Conservation (phyloP, 73 alveolate genomes). For the Paramecium biaurelia region DNA sequence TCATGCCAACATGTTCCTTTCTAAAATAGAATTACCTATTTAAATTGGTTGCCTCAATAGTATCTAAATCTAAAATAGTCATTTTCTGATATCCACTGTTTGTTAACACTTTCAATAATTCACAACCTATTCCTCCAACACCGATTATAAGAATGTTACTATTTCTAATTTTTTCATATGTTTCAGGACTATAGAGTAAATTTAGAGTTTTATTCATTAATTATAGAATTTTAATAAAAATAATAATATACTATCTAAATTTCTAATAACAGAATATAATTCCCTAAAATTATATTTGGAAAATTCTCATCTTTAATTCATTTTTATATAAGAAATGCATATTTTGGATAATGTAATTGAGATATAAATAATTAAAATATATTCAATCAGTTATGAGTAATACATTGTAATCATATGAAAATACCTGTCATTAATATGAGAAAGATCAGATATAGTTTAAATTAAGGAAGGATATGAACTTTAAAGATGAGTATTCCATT, state of each 20-base stretch:
- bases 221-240: neutral
- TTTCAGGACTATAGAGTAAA: constrained; percentile 24
- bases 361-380: neutral
- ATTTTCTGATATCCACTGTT: constrained; percentile 85
- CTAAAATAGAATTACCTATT: constrained; percentile 94
- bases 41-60: constrained; percentile 92
- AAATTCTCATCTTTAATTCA: neutral
- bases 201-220: constrained; percentile 14
- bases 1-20: constrained; percentile 88
- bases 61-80: constrained; percentile 90
- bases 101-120: constrained; percentile 86
- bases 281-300: neutral
- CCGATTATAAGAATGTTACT: constrained; percentile 88
- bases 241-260: neutral
- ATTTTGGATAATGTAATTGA: neutral
- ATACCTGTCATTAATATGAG: constrained; percentile 7
- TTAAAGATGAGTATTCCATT: constrained; percentile 19
- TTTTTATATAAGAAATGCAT: neutral
- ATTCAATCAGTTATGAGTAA: neutral
- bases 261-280: neutral
- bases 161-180: constrained; percentile 60
- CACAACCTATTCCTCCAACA: constrained; percentile 99
- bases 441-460: neutral
- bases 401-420: neutral
- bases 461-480: neutral